Evolutionary conservation across 139 green algal species (phyloP).

Genomic region (Micractinium conductrix): DNA sequence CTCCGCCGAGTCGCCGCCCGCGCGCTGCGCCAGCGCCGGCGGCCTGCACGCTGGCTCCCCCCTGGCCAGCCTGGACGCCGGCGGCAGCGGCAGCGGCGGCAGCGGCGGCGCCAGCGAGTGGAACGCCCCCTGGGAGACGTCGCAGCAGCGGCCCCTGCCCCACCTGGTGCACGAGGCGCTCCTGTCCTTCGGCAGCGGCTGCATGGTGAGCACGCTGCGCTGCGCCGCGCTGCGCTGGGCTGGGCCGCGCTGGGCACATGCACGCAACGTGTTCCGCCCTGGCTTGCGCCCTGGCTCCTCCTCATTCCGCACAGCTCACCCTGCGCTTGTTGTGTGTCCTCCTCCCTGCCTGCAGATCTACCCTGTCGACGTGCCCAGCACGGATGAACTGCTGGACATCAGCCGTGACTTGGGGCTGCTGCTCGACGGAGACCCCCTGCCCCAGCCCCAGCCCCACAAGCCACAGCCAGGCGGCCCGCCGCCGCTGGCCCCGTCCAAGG

Average conservation of each 20-base stretch:
- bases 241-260: not conserved
- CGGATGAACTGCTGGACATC: not conserved
- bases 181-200: not conserved
- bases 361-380: not conserved
- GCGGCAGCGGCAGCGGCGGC: not conserved
- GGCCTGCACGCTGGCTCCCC: not conserved
- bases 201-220: not conserved
- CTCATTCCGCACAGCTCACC: not conserved
- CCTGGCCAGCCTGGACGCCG: too few species aligned
- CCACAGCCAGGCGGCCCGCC: too few species aligned
- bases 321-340: too few species aligned
- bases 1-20: not conserved
- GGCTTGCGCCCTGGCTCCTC: not conserved
- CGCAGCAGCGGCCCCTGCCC: not conserved
- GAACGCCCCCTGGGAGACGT: not conserved
- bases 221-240: not conserved
- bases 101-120: not conserved
- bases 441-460: not conserved
- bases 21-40: too few species aligned
- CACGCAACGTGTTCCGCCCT: too few species aligned
- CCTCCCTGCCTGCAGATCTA: not conserved
- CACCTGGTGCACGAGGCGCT: not conserved
- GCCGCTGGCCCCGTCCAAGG: too few species aligned
- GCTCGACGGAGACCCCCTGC: not conserved
- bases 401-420: not conserved